Evolutionary conservation across 2,329 filamentous ascomycete species (phyloP).

Genomic region (Neonectria magnoliae): DNA sequence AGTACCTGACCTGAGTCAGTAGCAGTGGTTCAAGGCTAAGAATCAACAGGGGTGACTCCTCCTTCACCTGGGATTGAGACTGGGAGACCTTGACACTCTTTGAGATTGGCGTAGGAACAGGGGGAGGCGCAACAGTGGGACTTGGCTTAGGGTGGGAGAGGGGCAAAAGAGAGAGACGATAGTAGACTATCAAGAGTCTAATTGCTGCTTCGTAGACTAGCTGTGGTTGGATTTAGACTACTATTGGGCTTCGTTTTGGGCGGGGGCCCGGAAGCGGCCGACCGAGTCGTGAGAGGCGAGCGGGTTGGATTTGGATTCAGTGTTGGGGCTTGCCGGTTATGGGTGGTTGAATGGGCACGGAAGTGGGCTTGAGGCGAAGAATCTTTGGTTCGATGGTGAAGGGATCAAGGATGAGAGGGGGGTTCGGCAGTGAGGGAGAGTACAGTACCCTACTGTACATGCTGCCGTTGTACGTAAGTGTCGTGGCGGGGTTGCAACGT

Average conservation of each 20-base stretch:
- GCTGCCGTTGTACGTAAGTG: background rate
- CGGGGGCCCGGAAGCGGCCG: conserved; percentile 8
- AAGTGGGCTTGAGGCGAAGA: background rate
- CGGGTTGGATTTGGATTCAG: background rate
- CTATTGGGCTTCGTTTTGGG: background rate
- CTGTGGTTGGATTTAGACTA: background rate
- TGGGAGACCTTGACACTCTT: conserved; percentile 8
- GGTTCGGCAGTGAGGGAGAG: background rate
- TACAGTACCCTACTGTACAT: no score
- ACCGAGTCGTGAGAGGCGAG: conserved; percentile 1
- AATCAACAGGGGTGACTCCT: conserved; percentile 13
- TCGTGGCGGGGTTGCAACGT: background rate
- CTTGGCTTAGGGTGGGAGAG: conserved; percentile 4
- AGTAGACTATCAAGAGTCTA: conserved; percentile 6
- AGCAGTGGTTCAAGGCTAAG: background rate
- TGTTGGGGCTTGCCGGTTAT: background rate
- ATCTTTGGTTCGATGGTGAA: background rate
- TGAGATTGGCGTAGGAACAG: conserved; percentile 23
- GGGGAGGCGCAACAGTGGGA: conserved; percentile 34
- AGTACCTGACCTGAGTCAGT: background rate
- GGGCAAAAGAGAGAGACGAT: conserved; percentile 23
- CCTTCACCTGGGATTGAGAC: background rate
- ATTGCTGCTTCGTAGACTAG: background rate
- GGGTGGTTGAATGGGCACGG: background rate
- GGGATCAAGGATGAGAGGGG: background rate